Evolutionary conservation across 2,329 filamentous ascomycete species (phyloP).

Genomic region (Fusarium goolgardi): DNA sequence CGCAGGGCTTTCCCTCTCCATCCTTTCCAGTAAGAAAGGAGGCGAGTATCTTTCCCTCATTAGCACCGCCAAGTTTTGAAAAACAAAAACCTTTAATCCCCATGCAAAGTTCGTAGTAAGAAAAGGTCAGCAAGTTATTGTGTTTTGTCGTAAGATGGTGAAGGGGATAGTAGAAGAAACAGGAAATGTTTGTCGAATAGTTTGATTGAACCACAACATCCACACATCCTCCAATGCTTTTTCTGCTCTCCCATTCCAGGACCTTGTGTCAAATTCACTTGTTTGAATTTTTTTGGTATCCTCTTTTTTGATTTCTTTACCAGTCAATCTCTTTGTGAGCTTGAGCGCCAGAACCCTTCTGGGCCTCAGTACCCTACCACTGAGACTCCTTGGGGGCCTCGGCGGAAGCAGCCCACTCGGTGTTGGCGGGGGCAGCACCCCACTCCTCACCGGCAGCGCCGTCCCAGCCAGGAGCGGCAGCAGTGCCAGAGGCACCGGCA

Average conservation of each 20-base stretch:
- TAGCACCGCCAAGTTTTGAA: constrained; percentile 75
- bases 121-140: constrained; percentile 14
- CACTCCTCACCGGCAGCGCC: constrained; percentile 71
- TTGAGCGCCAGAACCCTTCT: constrained; percentile 20
- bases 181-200: constrained; percentile 43
- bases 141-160: constrained; percentile 34
- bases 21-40: constrained; percentile 46
- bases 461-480: constrained; percentile 64
- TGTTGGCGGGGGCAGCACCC: constrained; percentile 70
- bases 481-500: constrained; percentile 66
- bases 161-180: constrained; percentile 15
- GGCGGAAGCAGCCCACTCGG: constrained; percentile 75
- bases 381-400: constrained; percentile 67
- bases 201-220: constrained; percentile 43
- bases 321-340: constrained; percentile 15
- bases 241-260: constrained; percentile 31
- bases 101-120: constrained; percentile 21
- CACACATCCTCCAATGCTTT: constrained; percentile 41
- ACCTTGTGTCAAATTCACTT: constrained; percentile 22
- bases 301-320: constrained; percentile 40
- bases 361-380: constrained; percentile 58
- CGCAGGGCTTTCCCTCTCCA: constrained; percentile 98
- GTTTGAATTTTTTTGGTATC: constrained; percentile 35
- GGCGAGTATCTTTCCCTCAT: constrained; percentile 99
- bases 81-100: constrained; percentile 54